A percentile compares a stretch with the other conserved stretches of the same genome.
These are phyloP conservation scores for Xylaria curta DNA, from an alignment of 495 filamentous ascomycete species.

Conservation along the genomic window DNA sequence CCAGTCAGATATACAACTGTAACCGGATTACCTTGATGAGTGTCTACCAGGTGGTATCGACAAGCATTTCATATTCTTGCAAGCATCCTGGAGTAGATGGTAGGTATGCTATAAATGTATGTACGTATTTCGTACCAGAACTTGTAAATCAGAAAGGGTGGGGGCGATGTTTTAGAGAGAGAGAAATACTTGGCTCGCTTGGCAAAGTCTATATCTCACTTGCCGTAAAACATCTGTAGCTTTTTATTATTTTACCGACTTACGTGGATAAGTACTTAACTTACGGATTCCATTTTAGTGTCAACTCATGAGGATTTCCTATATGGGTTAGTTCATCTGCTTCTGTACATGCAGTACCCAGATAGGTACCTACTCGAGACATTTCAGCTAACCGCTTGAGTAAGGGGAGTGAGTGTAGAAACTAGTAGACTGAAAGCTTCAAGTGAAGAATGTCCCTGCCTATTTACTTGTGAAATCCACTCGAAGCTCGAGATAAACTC, in stretches of 20 bases:
- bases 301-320: background rate
- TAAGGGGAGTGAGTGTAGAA: background rate
- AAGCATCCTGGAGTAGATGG: background rate
- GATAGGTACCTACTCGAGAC: no score
- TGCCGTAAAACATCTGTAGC: background rate
- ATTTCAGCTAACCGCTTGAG: background rate
- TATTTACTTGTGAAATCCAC: background rate
- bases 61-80: background rate
- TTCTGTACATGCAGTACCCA: background rate
- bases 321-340: background rate
- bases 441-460: background rate
- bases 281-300: background rate
- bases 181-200: no score
- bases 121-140: background rate
- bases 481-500: background rate
- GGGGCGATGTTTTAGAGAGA: background rate
- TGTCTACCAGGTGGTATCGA: background rate
- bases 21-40: background rate
- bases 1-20: background rate
- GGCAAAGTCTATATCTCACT: background rate
- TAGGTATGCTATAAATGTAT: no score
- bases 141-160: background rate
- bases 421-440: background rate
- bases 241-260: background rate
- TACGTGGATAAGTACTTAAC: background rate